phyloP scores from a whole-genome alignment of 2,329 filamentous ascomycete genomes.

The Cordyceps cicadae region DNA sequence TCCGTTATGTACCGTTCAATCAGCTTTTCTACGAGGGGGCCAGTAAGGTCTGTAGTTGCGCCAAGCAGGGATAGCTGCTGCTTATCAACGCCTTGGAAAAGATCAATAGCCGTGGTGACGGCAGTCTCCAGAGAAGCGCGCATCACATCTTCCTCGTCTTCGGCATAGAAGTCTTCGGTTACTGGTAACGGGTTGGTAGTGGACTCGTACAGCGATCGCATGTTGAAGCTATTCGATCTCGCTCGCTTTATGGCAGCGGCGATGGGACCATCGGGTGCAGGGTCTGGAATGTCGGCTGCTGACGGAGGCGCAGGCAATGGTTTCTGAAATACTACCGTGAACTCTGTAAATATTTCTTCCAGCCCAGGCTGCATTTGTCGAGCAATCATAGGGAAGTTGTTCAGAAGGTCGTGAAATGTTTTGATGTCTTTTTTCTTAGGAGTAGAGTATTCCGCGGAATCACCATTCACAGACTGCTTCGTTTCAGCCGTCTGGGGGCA shows the following conservation, averaged over 20 bases:
- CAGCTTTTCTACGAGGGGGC: conserved; percentile 81
- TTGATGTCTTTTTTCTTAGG: conserved; percentile 78
- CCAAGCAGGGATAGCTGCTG: conserved; percentile 87
- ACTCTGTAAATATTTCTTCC: conserved; percentile 83
- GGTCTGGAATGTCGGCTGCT: conserved; percentile 50
- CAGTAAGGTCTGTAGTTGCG: conserved; percentile 87
- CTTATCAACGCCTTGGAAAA: conserved; percentile 93
- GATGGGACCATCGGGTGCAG: conserved; percentile 48
- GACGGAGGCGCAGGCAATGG: conserved; percentile 70
- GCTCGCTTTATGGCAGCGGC: conserved; percentile 45
- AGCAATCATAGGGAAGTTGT: conserved; percentile 90
- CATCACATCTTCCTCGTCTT: conserved; percentile 89
- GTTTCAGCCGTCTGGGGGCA: conserved; percentile 31
- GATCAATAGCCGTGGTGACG: conserved; percentile 85
- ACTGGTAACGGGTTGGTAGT: conserved; percentile 34
- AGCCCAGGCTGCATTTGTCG: conserved; percentile 91
- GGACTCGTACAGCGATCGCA: conserved; percentile 18
- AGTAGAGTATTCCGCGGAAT: conserved; percentile 34
- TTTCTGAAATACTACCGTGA: conserved; percentile 75
- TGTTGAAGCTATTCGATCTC: conserved; percentile 40
- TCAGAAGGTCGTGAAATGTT: conserved; percentile 81
- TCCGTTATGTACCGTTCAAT: conserved; percentile 94
- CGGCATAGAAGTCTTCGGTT: conserved; percentile 62
- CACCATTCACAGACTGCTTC: conserved; percentile 28
- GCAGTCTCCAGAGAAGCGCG: conserved; percentile 82